Evolutionary conservation across 1,284 basidiomycete genomes (phyloP), one percentile per base, ranked within the genome.

Genomic region (Laetiporus sulphureus): DNA sequence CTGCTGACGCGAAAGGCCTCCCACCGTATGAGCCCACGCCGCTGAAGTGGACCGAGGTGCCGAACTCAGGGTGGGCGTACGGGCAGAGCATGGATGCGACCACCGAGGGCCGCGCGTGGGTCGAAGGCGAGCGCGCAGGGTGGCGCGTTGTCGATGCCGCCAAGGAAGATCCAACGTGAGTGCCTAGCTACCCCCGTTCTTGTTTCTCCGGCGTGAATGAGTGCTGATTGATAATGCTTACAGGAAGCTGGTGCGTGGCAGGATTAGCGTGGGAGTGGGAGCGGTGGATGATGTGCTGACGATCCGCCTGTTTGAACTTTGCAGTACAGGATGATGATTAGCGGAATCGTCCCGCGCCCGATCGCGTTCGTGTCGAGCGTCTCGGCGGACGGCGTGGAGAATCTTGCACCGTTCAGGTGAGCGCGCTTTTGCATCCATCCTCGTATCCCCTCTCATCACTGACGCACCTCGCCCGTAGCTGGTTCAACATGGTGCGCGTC

Each of bases 311-410:
- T n/a, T 4, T 8, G 27, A 16, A 22, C n/a, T 2, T 11, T 21
- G 4, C 29, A 58, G 59, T 61, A 60, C 36, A 20, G 37, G 40
- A 57, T 89, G 47, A 64, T 88, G 64, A 84, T 79, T 21, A 80
- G 79, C 31, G 76, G 74, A 1, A 74, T 87, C 42, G 63, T 79
- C 25, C 86, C 85, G 11, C 72, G 87, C 31, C 86, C 87, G 2
- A 76, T 88, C 45, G 85, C 80, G 0, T 77, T 90, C 47, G 74
- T 88, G 13, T 87, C 84, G 4, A 77, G 80, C 10, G 45, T 83
- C 15, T 73, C 75, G 11, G 51, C 57, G 2, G 61, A 72, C 35
- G 83, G 83, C 1, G 60, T 67, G 1, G 66, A 71, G 34, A 90
- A 89, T 60, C 72, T 89, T 27, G 76, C 81, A 11, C 78, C 79